Conservation (phyloP, 371 early-diverging fungal genomes). For the Blastocladiella emersonii region DNA sequence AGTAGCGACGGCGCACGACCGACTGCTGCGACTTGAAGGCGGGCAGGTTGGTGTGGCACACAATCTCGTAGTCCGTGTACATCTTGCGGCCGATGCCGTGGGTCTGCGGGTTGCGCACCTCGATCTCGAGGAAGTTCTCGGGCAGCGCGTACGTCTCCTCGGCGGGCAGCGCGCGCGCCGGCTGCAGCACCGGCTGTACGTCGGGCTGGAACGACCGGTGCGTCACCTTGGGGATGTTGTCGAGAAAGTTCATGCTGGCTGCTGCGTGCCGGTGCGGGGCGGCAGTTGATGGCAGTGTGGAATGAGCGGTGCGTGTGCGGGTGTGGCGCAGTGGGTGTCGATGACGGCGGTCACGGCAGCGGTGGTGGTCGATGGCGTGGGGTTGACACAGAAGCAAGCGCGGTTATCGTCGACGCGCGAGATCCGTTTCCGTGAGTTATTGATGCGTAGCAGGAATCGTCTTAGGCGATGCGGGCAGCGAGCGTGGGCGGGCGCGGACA, state of each 20-base stretch:
- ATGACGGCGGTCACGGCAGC: no score
- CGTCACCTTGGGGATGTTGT: not conserved
- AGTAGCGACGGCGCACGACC: conserved; percentile 81
- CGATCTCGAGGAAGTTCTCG: conserved; percentile 94
- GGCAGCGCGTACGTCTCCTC: conserved; percentile 88
- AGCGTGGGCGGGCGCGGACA: no score
- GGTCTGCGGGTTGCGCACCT: conserved; percentile 79
- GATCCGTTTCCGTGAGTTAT: no score
- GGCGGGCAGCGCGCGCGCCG: conserved; percentile 6
- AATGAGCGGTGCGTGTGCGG: no score
- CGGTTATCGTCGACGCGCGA: no score
- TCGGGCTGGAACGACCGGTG: conserved; percentile 5
- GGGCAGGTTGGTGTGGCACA: conserved; percentile 76
- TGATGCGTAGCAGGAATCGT: no score
- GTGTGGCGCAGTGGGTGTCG: no score
- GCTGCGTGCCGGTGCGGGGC: no score
- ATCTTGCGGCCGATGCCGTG: conserved; percentile 73
- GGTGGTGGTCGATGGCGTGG: no score
- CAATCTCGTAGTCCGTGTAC: conserved; percentile 91
- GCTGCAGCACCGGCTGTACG: not conserved
- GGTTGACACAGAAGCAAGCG: no score
- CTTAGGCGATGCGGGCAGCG: no score
- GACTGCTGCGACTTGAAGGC: conserved; percentile 80
- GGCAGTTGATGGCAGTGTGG: no score
- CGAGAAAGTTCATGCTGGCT: not conserved